Conservation (phyloP, 306 rosid species). For the Lathyrus tuberosus region DNA sequence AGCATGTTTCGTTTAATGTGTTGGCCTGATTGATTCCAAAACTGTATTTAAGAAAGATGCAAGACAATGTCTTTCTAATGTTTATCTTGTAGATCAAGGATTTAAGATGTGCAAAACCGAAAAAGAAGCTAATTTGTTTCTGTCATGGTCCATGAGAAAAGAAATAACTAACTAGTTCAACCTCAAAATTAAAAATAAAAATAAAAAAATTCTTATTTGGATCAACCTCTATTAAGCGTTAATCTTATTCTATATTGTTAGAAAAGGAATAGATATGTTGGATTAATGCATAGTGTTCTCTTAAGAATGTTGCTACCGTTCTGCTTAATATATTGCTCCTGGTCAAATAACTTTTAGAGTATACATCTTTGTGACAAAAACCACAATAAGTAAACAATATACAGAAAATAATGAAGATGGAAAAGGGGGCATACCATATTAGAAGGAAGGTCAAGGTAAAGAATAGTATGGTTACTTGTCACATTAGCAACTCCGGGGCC, state of each 20-base stretch:
- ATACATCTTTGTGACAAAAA: too few species aligned
- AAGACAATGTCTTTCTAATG: not conserved
- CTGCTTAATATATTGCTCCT: too few species aligned
- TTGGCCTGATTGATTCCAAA: too few species aligned
- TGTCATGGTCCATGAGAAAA: not conserved
- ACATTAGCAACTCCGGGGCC: conserved; percentile 64
- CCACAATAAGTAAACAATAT: too few species aligned
- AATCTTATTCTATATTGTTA: not conserved
- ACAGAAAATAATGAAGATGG: too few species aligned
- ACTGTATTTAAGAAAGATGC: not conserved
- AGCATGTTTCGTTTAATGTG: too few species aligned
- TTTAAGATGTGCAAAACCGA: conserved; percentile 3
- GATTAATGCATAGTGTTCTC: not conserved
- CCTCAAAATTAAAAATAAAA: conserved; percentile 21
- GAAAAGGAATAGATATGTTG: conserved; percentile 20
- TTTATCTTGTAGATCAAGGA: not conserved
- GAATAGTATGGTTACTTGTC: conserved; percentile 58
- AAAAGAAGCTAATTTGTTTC: not conserved
- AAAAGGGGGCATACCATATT: conserved; percentile 63
- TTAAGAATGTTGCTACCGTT: too few species aligned
- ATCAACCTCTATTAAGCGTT: not conserved
- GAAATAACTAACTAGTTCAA: conserved; percentile 1
- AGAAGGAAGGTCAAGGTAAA: conserved; percentile 89
- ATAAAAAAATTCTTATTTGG: not conserved
- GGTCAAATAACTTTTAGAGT: too few species aligned